Base-by-base conservation (phyloP, 768 basidiomycete genomes). In the Hygrophoropsis aurantiaca region DNA sequence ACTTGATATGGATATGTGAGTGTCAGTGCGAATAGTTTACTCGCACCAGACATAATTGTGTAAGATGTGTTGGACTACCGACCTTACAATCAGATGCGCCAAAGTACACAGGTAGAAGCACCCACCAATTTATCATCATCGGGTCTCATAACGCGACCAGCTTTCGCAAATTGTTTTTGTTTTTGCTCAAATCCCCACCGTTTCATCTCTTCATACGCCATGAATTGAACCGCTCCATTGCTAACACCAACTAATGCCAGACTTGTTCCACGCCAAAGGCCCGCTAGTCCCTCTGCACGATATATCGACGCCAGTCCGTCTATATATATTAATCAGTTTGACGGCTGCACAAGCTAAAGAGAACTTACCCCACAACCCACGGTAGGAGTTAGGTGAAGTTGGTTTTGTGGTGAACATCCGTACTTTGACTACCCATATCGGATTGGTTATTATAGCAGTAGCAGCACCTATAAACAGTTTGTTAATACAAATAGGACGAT, bases 1-100 rank as follows among this genome's bases (percentile, higher is more conserved):
- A 99, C 97, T 70, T 99, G 97, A 65, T 98, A 98, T 7, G 97
- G 97, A 65, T 99, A 99, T 26, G 97, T 99, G 18, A 84, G 55
- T 5, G 80, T 68, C 34, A 98, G 80, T 1, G 97, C 92, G 18
- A 79, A 77, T 5, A 97, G 69, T 67, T 98, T 98, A 55, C 93
- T 94, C 19, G 80, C 77, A 16, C 90, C 95, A 0, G 92, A 95
- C 81, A 97, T 95, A 32, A 90, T 52, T 7, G 93, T 90, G 70
- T 98, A 98, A 25, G 92, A 77, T 25, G 82, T 75, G 61, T 98
- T 98, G 15, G 91, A 90, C 95, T 97, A 57, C 0, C 39, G 40
- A 21, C 27, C 10, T 27, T 42, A 11, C 57, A 30, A 43, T 45
- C 33, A 39, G 16, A 36, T 39, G 32, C 21, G 36, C 33, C 27